Conservation (phyloP, 371 early-diverging fungal genomes). For the Apophysomyces variabilis region DNA sequence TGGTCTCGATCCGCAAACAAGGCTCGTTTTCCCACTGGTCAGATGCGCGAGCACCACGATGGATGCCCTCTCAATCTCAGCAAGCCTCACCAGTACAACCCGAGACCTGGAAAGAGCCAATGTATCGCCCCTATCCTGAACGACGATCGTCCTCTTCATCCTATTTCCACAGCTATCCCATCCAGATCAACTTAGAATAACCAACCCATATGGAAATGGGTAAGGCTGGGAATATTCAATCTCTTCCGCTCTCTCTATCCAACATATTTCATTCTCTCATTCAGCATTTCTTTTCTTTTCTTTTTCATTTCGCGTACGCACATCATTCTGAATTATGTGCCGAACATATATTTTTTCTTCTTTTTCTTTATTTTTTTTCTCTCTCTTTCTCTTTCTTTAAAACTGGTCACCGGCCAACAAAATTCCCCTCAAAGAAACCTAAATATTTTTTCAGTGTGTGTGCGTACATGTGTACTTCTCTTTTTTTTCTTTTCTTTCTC, state of each 20-base stretch:
- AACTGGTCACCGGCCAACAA: no score
- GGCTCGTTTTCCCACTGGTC: constrained; percentile 4
- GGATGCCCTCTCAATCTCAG: constrained; percentile 3
- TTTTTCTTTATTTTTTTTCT: neutral
- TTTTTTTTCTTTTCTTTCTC: neutral
- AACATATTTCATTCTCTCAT: neutral
- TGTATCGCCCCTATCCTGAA: neutral
- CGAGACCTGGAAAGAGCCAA: constrained; percentile 6
- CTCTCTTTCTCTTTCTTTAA: no score
- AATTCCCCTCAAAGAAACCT: neutral
- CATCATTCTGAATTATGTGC: constrained; percentile 6
- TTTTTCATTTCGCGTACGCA: neutral
- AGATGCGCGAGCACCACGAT: neutral
- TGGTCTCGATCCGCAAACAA: neutral
- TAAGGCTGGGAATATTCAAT: neutral
- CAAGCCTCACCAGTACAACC: constrained; percentile 1
- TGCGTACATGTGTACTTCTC: constrained; percentile 9
- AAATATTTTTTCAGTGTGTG: constrained; percentile 3
- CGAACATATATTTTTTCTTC: neutral
- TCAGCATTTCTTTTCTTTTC: neutral
- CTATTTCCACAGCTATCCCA: constrained; percentile 1
- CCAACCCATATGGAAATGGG: neutral
- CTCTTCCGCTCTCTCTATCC: neutral
- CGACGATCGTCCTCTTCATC: constrained; percentile 4
- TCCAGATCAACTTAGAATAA: neutral